Conservation (phyloP, 495 filamentous ascomycete species). For the Podospora tetraspora region DNA sequence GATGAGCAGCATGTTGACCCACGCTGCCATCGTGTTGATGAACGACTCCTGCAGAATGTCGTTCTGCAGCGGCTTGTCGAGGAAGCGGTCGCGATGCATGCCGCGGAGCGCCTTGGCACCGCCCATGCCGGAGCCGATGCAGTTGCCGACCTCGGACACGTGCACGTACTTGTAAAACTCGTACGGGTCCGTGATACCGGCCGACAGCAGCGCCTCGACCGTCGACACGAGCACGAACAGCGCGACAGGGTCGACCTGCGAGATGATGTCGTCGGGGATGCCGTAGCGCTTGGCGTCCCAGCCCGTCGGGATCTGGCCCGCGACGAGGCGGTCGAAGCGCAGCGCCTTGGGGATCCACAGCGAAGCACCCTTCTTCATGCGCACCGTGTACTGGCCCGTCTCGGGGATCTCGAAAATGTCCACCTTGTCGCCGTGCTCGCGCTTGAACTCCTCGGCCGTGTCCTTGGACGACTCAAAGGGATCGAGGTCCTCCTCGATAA, state of each 20-base stretch:
- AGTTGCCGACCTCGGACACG: slow-evolving; percentile 96
- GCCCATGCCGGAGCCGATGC: slow-evolving; percentile 95
- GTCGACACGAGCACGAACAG: slow-evolving; percentile 91
- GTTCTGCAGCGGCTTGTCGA: slow-evolving; percentile 97
- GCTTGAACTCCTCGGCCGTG: slow-evolving; percentile 93
- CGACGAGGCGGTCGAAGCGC: slow-evolving; percentile 92
- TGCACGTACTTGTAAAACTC: slow-evolving; percentile 99
- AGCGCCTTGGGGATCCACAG: slow-evolving; percentile 95
- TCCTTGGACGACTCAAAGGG: slow-evolving; percentile 97
- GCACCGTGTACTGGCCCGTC: slow-evolving; percentile 88
- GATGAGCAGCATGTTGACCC: slow-evolving; percentile 97
- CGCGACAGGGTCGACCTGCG: slow-evolving; percentile 93
- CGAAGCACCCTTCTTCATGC: slow-evolving; percentile 88
- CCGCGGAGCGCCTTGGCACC: slow-evolving; percentile 85
- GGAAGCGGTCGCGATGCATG: slow-evolving; percentile 97
- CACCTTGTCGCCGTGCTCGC: slow-evolving; percentile 93
- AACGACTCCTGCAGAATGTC: slow-evolving; percentile 99
- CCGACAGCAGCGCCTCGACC: slow-evolving; percentile 79
- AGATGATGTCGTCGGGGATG: slow-evolving; percentile 95
- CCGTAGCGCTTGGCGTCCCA: slow-evolving; percentile 95
- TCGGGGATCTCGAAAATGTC: slow-evolving; percentile 96
- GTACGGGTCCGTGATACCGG: slow-evolving; percentile 98
- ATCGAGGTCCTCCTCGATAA: slow-evolving; percentile 92
- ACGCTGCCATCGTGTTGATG: slow-evolving; percentile 99
- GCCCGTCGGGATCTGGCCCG: slow-evolving; percentile 91